Percentiles rank a stretch among this genome's conserved stretches.
These are phyloP conservation scores for Neonectria faginata DNA, from an alignment of 2,329 filamentous ascomycete genomes.

Conservation along the genomic window DNA sequence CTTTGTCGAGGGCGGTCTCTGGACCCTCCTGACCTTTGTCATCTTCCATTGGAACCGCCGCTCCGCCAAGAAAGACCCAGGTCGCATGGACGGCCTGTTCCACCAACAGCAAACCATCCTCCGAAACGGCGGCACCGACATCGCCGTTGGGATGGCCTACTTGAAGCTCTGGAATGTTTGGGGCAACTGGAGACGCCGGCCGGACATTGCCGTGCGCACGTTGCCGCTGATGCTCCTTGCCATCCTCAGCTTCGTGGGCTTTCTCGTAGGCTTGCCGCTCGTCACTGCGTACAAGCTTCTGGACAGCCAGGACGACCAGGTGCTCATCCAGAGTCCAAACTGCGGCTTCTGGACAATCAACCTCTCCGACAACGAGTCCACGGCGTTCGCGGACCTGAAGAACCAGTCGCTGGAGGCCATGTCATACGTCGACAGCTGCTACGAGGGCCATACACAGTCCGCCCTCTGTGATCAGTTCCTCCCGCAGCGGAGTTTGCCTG, in stretches of 20 bases:
- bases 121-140: not conserved
- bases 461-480: constrained; percentile 14
- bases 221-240: not conserved
- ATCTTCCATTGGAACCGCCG: constrained; percentile 10
- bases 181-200: not conserved
- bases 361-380: not conserved
- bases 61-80: not conserved
- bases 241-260: not conserved
- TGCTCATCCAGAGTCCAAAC: constrained; percentile 8
- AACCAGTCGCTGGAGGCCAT: constrained; percentile 10
- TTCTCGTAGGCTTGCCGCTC: constrained; percentile 10
- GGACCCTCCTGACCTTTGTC: not conserved
- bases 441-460: constrained; percentile 7
- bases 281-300: constrained; percentile 6
- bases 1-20: constrained; percentile 11
- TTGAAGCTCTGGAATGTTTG: constrained; percentile 8
- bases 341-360: constrained; percentile 15
- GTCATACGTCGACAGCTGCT: constrained; percentile 20
- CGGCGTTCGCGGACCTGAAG: not conserved
- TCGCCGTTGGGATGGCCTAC: constrained; percentile 3
- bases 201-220: not conserved
- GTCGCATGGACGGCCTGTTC: constrained; percentile 1
- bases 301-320: constrained; percentile 7
- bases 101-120: constrained; percentile 13
- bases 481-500: not conserved